Evolutionary conservation across 139 green algal species (phyloP).

Genomic region (Coelastrella sp.): DNA sequence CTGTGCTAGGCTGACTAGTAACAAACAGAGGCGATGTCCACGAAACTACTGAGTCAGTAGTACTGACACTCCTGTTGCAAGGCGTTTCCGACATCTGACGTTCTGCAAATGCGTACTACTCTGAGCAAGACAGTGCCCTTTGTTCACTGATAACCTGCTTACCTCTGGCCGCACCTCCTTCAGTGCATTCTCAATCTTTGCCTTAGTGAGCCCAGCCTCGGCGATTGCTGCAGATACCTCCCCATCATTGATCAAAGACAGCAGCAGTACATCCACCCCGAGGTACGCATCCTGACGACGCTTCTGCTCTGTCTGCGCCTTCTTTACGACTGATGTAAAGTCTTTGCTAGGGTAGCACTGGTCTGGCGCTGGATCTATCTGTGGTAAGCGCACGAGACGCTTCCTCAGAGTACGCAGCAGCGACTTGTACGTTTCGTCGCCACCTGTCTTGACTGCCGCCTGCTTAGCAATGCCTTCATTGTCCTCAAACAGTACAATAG

Average conservation of each 20-base stretch:
- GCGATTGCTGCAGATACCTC: slow-evolving; percentile 61
- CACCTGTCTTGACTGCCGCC: slow-evolving; percentile 38
- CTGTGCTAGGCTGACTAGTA: no score
- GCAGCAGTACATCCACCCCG: slow-evolving; percentile 82
- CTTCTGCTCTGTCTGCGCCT: slow-evolving; percentile 76
- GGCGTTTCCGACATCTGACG: no score
- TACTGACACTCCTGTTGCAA: no score
- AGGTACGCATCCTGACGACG: slow-evolving; percentile 81
- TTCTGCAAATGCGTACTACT: no score
- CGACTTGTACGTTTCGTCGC: slow-evolving; percentile 63
- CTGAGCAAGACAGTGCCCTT: no score
- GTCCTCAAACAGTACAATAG: slow-evolving; percentile 81
- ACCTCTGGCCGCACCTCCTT: slow-evolving; percentile 69
- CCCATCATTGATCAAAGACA: slow-evolving; percentile 66
- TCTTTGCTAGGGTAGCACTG: slow-evolving; percentile 48
- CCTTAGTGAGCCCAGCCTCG: slow-evolving; percentile 73
- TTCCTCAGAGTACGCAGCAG: slow-evolving; percentile 70
- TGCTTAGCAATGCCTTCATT: slow-evolving; percentile 63
- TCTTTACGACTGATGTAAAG: slow-evolving; percentile 47
- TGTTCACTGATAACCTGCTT: not conserved
- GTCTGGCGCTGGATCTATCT: slow-evolving; percentile 69
- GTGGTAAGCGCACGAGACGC: slow-evolving; percentile 73
- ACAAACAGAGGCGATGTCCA: no score
- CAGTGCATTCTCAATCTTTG: slow-evolving; percentile 78
- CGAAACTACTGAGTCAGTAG: no score